Base-by-base conservation (phyloP, 2,329 filamentous ascomycete species). In the Fusarium nelsonii region DNA sequence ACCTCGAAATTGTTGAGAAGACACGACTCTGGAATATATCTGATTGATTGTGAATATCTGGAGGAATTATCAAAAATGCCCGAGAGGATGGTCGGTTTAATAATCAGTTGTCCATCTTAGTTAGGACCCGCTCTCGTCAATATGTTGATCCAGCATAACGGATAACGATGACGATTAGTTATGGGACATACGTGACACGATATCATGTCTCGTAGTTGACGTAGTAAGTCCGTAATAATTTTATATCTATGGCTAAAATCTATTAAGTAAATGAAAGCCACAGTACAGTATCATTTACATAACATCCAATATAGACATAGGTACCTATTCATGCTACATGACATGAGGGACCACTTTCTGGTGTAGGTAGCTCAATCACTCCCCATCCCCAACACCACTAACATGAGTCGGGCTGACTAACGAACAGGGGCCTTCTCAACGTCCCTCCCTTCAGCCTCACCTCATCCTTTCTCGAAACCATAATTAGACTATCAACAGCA, bases 131-230 rank as follows among this genome's bases (percentile, higher is more conserved):
- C 50, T 51, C 39, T 46, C 30, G 11, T 44, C 36, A 32, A 26
- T 52, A 64, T 68, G 60, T 70, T 70, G 48, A 55, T 49, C 56
- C 68, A 56, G 48, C 68, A 68, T 62, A 65, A 65, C 60, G 51
- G 45, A 36, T 15, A 34, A 57, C 28, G 20, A 45, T 63, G 33
- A 26, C 34, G 12, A 20, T 28, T 20, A 37, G 34, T 39, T 39
- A 39, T 15, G 14, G 12, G 34, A 39, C 3, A 20, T 12, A 15
- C 48, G 14, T 16, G n/a, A 28, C 23, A 30, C 7, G 10, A 40
- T 30, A n/a, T 28, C 10, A 20, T 58, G 26, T 30, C 15, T 20
- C 11, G 8, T 5, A 9, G 16, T 23, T n/a, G 7, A 23, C n/a
- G 20, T 6, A 28, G 14, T 20, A 55, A 12, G 10, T 7, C 14